Conservation (phyloP, 202 grass and related monocot species). For the Sporobolus alterniflorus region DNA sequence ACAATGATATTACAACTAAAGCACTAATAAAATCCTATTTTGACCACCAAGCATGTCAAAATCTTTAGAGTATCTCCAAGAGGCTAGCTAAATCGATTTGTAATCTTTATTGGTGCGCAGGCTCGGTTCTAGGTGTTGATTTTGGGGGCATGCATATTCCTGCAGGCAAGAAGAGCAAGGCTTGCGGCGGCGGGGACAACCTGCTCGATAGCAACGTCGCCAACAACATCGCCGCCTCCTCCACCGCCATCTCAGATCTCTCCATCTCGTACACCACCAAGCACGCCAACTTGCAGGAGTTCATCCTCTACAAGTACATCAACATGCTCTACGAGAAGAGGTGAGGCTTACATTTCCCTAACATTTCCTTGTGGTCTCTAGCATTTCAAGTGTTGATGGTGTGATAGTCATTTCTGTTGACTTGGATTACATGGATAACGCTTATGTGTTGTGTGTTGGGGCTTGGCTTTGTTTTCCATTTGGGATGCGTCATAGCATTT, state of each 20-base stretch:
- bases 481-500: too few relatives aligned
- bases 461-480: too few relatives aligned
- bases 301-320: conserved; percentile 77
- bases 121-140: neutral
- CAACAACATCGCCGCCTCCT: conserved; percentile 78
- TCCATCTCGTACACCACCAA: conserved; percentile 65
- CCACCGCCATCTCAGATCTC: conserved; percentile 76
- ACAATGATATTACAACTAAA: too few relatives aligned
- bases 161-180: conserved; percentile 44
- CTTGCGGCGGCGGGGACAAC: conserved; percentile 57
- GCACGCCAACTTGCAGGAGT: conserved; percentile 77
- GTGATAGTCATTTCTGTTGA: neutral
- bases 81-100: too few relatives aligned
- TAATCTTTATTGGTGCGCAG: neutral
- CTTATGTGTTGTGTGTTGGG: too few relatives aligned
- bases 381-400: neutral
- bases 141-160: conserved; percentile 3
- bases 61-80: too few relatives aligned
- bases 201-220: conserved; percentile 86
- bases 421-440: neutral
- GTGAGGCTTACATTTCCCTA: conserved; percentile 16
- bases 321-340: conserved; percentile 96
- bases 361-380: neutral
- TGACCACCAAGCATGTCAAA: too few relatives aligned
- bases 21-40: too few relatives aligned